Percentiles rank a stretch among this genome's conserved stretches.
These are phyloP conservation scores for Monosporozyma unispora DNA, from an alignment of 805 yeast genomes.

Conservation along the genomic window DNA sequence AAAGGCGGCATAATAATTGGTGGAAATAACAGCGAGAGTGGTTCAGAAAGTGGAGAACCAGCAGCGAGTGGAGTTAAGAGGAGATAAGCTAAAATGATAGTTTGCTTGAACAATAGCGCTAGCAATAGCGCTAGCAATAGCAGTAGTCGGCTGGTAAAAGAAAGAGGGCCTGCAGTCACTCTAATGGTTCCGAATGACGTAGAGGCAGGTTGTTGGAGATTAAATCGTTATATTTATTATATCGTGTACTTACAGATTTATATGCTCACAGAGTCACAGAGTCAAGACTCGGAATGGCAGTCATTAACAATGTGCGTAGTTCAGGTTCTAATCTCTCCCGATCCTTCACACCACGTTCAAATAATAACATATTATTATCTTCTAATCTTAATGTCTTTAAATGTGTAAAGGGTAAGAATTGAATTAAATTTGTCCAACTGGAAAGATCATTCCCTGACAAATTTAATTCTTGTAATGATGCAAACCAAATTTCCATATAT, in stretches of 20 bases:
- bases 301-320: not conserved
- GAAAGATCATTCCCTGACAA: constrained; percentile 13
- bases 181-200: no score
- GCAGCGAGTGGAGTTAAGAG: no score
- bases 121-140: no score
- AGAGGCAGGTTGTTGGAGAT: no score
- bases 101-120: no score
- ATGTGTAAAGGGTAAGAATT: constrained; percentile 8
- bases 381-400: not conserved
- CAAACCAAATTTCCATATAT: constrained; percentile 4
- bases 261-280: not conserved
- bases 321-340: not conserved
- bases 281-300: not conserved
- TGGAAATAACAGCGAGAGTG: no score
- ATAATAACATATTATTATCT: not conserved
- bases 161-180: no score
- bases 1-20: no score
- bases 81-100: no score
- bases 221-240: not conserved
- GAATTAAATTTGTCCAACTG: constrained; percentile 8
- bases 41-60: no score
- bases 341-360: not conserved
- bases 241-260: not conserved
- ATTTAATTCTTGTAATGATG: constrained; percentile 12
- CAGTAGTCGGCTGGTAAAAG: no score